phyloP scores from a whole-genome alignment of 2,329 filamentous ascomycete species.

The Claviceps maximensis region DNA sequence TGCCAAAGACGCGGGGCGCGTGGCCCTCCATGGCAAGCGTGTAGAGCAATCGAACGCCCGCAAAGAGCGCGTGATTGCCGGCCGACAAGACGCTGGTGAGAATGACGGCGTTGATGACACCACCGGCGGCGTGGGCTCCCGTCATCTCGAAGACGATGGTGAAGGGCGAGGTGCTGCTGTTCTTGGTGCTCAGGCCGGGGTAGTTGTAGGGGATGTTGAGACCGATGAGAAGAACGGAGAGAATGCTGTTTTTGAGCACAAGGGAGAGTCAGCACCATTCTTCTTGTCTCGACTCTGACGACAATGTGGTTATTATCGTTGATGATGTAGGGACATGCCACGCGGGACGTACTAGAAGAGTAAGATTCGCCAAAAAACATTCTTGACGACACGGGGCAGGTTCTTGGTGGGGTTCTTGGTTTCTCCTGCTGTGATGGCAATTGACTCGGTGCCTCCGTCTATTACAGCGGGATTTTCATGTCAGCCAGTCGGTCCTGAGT shows the following conservation, averaged over 20 bases:
- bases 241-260: slow-evolving; percentile 17
- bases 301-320: neutral
- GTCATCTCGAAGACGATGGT: slow-evolving; percentile 48
- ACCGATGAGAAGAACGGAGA: slow-evolving; percentile 32
- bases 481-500: too few relatives aligned
- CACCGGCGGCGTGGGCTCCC: slow-evolving; percentile 36
- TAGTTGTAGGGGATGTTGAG: slow-evolving; percentile 45
- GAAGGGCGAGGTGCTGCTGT: slow-evolving; percentile 23
- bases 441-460: slow-evolving; percentile 45
- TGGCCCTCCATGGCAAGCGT: slow-evolving; percentile 29
- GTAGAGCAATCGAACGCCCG: slow-evolving; percentile 21
- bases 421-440: slow-evolving; percentile 53
- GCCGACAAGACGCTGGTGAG: slow-evolving; percentile 24
- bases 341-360: slow-evolving; percentile 29
- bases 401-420: slow-evolving; percentile 48
- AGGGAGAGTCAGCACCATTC: neutral
- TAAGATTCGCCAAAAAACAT: slow-evolving; percentile 51
- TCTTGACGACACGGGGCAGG: slow-evolving; percentile 49
- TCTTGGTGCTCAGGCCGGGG: slow-evolving; percentile 19
- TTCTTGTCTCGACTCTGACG: neutral
- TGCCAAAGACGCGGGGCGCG: slow-evolving; percentile 40
- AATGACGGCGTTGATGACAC: slow-evolving; percentile 48
- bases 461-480: too few relatives aligned
- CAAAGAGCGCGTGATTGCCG: slow-evolving; percentile 24
- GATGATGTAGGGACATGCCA: neutral